Base-by-base conservation (phyloP, 1,139 yeast genomes). In the Yamadazyma songkhlaensis region DNA sequence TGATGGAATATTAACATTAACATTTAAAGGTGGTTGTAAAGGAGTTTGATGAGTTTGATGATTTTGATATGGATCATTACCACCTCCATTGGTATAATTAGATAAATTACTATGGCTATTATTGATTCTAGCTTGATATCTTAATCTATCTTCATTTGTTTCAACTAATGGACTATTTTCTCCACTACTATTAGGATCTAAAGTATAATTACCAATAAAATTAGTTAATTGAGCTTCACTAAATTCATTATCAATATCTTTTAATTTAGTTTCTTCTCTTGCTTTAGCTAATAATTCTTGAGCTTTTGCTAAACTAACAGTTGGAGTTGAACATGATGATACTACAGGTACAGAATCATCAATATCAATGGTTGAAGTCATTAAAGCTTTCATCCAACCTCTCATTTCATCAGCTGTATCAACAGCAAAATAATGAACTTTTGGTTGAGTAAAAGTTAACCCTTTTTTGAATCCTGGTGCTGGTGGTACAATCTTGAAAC, bases 401-500 rank as follows among this genome's bases (percentile, higher is more conserved):
- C 96, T 74, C 96, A 92, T 85, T 45, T 90, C 97, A 36, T 88
- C 96, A 41, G 74, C 79, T 1, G 88, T 75, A 40, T 92, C 97
- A 26, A 90, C 97, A 0, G 97, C 97, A 72, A 92, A 94, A 59
- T 84, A 92, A 54, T 92, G 98, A 3, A 90, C 86, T 49, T 89
- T 87, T 25, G 96, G 98, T 49, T 90, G 96, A 0, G 99, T 94
- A 57, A 94, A 94, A 0, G 96, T 90, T 40, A 92, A 77, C 1
- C 97, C 97, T 61, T 90, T 92, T 49, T 84, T 82, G 44, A 92
- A 86, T 0, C 99, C 99, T 0, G 98, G 98, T 1, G 95, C 96
- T 0, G 99, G 99, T 4, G 99, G 99, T 2, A 90, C 81, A 11
- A 92, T 60, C 59, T 92, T 92, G 67, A 92, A 92, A 54, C 97